A percentile compares a stretch with the other conserved stretches of the same genome.
These are phyloP conservation scores for Pisolithus microcarpus DNA, from an alignment of 768 basidiomycete species.

Conservation along the genomic window DNA sequence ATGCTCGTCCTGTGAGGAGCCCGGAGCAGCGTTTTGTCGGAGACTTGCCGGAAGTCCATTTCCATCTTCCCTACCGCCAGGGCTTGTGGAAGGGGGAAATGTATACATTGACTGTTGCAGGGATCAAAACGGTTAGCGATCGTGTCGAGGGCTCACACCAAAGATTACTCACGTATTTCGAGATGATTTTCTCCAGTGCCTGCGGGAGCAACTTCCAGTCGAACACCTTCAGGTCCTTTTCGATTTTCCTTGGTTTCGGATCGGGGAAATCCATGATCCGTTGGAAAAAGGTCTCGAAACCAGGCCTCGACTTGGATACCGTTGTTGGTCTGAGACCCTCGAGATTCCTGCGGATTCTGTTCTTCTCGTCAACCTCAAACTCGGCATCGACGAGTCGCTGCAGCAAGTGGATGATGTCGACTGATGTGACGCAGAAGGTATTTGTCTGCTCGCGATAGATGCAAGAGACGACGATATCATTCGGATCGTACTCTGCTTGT, in stretches of 20 bases:
- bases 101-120: constrained; percentile 40
- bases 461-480: constrained; percentile 86
- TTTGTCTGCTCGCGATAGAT: constrained; percentile 78
- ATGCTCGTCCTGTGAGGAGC: constrained; percentile 22
- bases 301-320: constrained; percentile 77
- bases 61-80: constrained; percentile 4
- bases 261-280: constrained; percentile 93
- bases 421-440: constrained; percentile 84
- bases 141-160: not conserved
- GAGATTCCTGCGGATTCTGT: constrained; percentile 88
- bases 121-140: constrained; percentile 1
- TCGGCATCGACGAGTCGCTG: constrained; percentile 66
- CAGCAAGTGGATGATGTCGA: constrained; percentile 91
- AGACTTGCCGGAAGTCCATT: constrained; percentile 22
- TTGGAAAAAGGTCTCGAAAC: constrained; percentile 84
- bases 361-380: constrained; percentile 95
- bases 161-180: constrained; percentile 66
- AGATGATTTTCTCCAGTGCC: constrained; percentile 71
- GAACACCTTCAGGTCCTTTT: constrained; percentile 92
- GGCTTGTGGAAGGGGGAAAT: constrained; percentile 26
- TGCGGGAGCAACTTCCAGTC: constrained; percentile 65
- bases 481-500: constrained; percentile 65
- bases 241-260: constrained; percentile 93
- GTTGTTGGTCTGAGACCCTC: constrained; percentile 90
- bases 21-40: constrained; percentile 4